Conservation (phyloP, 768 basidiomycete species). For the Mycena belliarum region DNA sequence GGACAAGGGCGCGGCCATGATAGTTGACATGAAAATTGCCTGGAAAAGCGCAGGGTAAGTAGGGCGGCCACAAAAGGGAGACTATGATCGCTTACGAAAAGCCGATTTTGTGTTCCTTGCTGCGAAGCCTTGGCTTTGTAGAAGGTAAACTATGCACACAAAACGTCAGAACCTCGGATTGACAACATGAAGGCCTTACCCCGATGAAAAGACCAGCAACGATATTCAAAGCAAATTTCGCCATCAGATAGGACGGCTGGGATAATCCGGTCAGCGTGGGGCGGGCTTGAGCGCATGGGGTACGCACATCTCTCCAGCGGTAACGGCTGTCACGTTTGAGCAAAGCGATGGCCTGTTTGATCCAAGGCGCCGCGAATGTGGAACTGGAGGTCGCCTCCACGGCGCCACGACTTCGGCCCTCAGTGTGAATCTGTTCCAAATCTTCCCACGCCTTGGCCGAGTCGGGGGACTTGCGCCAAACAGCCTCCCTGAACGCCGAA, state of each 20-base stretch:
- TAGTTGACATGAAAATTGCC: constrained; percentile 59
- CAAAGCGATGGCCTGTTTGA: constrained; percentile 46
- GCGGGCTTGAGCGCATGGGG: not conserved
- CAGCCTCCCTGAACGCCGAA: constrained; percentile 30
- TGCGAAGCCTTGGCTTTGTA: constrained; percentile 54
- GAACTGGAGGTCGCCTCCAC: constrained; percentile 38
- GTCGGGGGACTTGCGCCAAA: constrained; percentile 60
- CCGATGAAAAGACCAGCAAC: constrained; percentile 57
- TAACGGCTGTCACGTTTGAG: constrained; percentile 44
- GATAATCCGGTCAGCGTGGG: not conserved
- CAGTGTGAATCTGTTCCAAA: constrained; percentile 47
- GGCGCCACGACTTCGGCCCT: constrained; percentile 45
- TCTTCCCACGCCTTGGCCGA: constrained; percentile 34
- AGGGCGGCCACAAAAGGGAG: constrained; percentile 13
- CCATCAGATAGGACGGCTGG: constrained; percentile 55
- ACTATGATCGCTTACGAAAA: constrained; percentile 48
- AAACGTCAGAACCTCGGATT: not conserved
- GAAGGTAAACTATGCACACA: constrained; percentile 52
- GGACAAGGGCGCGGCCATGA: constrained; percentile 53
- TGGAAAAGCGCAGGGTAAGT: constrained; percentile 22
- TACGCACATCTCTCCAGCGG: constrained; percentile 48
- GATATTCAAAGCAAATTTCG: constrained; percentile 58
- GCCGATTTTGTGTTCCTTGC: constrained; percentile 64
- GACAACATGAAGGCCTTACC: not conserved
- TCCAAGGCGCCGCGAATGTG: constrained; percentile 57